Base-by-base conservation (phyloP, 139 green algal genomes). In the Chlorella sp. region DNA sequence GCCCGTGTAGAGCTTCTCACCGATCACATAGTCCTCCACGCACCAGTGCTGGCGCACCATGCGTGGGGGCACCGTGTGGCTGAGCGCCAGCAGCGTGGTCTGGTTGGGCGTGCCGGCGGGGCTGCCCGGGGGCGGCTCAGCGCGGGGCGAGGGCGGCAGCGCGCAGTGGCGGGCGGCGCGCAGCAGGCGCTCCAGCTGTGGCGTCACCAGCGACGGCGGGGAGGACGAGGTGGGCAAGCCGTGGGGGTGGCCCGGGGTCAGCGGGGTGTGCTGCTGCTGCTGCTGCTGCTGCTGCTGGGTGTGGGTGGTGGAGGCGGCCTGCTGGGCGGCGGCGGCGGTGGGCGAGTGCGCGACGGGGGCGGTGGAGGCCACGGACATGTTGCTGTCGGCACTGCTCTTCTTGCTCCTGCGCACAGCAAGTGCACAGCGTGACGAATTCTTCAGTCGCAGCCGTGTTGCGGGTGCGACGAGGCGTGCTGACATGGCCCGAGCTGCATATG, bases 1-100 rank as follows among this genome's bases (percentile, higher is more conserved):
- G n/a, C 55, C 83, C 49, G 75, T 88, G 77, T 88, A 88, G 42
- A 88, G 77, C 77, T 88, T 85, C 49, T 88, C 77, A 6, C 59
- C 71, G 49, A 88, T 73, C 24, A 51, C 49, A 69, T 86, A 88
- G 66, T 88, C 83, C 2, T 73, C 55, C 30, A 88, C 59, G 36
- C 80, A 82, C 83, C 83, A 88, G 36, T 80, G 71, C 2, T 24
- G 6, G 24, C 83, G 80, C 55, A 76, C 66, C 83, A 88, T 88
- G 42, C 70, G 72, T 35, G 83, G 79, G 10, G 80, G 83, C 36
- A 88, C 71, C 42, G 82, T 78, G 14, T 73, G 71, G 70, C 70
- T 76, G 20, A 86, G 29, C 1, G 77, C 77, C 33, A 86, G 74
- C 67, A 79, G 68, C 2, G 77, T 83, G 35, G 75, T 77, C n/a